Evolutionary conservation across 2,329 filamentous ascomycete genomes (phyloP).

Genomic region (Macrophomina pseudophaseolina): DNA sequence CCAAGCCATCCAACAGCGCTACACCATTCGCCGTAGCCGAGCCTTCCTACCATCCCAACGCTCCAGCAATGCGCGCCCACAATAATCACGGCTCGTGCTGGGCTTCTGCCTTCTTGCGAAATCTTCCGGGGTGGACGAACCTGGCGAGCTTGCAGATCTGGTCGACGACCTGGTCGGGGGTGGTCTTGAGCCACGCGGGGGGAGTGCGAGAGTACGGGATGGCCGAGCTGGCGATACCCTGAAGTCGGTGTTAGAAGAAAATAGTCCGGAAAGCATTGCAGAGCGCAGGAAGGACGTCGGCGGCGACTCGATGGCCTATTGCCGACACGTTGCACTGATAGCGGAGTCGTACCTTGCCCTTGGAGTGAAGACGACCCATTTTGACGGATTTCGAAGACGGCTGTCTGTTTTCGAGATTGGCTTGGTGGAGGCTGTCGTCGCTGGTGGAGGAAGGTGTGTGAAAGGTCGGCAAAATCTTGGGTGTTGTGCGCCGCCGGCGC

Average conservation of each 20-base stretch:
- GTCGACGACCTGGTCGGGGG: conserved; percentile 96
- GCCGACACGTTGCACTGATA: not conserved
- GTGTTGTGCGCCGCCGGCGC: conserved; percentile 25
- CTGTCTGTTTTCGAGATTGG: conserved; percentile 31
- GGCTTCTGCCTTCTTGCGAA: not conserved
- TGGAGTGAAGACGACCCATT: conserved; percentile 98
- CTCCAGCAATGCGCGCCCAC: not conserved
- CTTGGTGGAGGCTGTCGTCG: conserved; percentile 30
- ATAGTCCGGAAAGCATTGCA: not conserved
- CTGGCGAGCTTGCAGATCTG: conserved; percentile 96
- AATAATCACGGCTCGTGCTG: not conserved
- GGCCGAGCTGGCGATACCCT: conserved; percentile 96
- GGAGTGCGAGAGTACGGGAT: conserved; percentile 94
- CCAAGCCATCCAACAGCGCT: not conserved
- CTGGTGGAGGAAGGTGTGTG: conserved; percentile 21
- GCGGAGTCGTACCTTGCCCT: conserved; percentile 46
- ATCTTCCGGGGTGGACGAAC: not conserved
- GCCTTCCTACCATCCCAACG: not conserved
- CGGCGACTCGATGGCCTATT: not conserved
- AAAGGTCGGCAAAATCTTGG: conserved; percentile 23
- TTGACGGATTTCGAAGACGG: conserved; percentile 49
- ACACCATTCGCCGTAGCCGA: too few species aligned
- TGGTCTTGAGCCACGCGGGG: conserved; percentile 98
- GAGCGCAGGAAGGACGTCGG: not conserved
- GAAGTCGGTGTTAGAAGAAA: conserved; percentile 59